Conservation (phyloP, 306 rosid genomes). For the Sicyos baderoa region DNA sequence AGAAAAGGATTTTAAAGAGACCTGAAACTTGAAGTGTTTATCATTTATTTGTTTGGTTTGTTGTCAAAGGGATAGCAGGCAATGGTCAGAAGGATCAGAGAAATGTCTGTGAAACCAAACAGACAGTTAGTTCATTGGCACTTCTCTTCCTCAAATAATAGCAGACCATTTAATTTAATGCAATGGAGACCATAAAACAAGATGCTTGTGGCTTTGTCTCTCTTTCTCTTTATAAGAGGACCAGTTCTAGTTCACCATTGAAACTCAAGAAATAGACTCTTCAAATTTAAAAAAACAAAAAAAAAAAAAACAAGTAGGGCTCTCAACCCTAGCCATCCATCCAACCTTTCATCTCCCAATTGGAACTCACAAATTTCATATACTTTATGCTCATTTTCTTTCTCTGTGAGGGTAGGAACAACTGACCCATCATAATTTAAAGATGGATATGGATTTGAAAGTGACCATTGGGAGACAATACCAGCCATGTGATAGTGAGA, state of each 20-base stretch:
- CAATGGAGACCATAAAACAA: slow-evolving; percentile 41
- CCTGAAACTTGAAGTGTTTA: neutral
- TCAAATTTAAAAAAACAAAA: slow-evolving; percentile 18
- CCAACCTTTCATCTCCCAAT: neutral
- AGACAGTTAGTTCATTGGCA: slow-evolving; percentile 23
- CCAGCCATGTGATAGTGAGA: slow-evolving; percentile 23
- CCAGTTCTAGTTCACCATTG: neutral
- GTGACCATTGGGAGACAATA: slow-evolving; percentile 23
- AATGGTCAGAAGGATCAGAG: slow-evolving; percentile 33
- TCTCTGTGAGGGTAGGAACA: slow-evolving; percentile 17
- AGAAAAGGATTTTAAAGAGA: neutral
- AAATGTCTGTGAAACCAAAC: slow-evolving; percentile 26
- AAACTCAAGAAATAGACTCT: neutral
- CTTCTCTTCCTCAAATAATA: slow-evolving; percentile 10
- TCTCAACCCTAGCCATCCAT: slow-evolving; percentile 27
- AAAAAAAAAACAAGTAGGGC: slow-evolving; percentile 29
- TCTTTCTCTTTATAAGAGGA: slow-evolving; percentile 16
- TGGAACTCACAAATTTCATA: slow-evolving; percentile 4
- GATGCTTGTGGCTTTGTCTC: slow-evolving; percentile 36
- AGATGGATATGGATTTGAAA: slow-evolving; percentile 28
- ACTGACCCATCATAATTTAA: slow-evolving; percentile 22
- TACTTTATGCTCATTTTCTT: slow-evolving; percentile 7
- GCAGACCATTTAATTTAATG: slow-evolving; percentile 20
- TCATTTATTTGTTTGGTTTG: slow-evolving; percentile 34
- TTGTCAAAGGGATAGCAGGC: slow-evolving; percentile 47